Evolutionary conservation across 164 flowering plant genomes (phyloP), one percentile per base, ranked within the genome.

Genomic region (Kalanchoe fedtschenkoi): DNA sequence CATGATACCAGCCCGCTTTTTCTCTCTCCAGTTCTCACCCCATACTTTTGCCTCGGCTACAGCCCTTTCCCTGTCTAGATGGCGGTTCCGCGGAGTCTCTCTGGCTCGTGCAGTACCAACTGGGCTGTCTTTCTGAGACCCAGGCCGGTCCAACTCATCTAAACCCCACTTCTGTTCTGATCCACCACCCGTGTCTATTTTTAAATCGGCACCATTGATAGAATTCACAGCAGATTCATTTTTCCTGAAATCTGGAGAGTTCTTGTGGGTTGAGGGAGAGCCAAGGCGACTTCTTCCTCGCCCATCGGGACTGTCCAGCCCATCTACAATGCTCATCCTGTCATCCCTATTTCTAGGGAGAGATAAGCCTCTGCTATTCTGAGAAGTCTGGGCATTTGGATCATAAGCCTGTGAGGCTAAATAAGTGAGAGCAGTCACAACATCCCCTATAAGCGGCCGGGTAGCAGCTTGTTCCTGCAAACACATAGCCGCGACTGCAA

Each of bases 391-490:
- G 56, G 81, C 80, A 74, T 77, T 78, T 39, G 87, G 89, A 62
- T 87, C 98, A 34, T 82, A 85, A 14, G 84, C 80, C 72, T 91
- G 98, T 10, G 98, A 91, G 34, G 92, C 92, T 57, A 91, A 71
- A 69, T 89, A 91, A 30, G 96, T 73, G 28, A 89, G 82, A 34
- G 98, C 98, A 22, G 98, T 89, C 59, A 91, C 95, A 55, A 91
- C 95, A 69, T 91, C 98, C 43, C 92, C 92, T 42, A 87, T 89
- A 15, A 87, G 81, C 71, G 98, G 98, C 66, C 98, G 76, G 55
- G 92, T 87, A n/a, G 95, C 82, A 33, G 98, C 96, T 72, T 91
- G 95, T 60, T 91, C 98, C 68, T 89, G 97, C 78, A 90, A 75
- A 74, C 97, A 90, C 97, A 87, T 86, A 37, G 91, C 92, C 17